phyloP scores from a whole-genome alignment of 2,329 filamentous ascomycete species.

The Furcasterigmium furcatum region DNA sequence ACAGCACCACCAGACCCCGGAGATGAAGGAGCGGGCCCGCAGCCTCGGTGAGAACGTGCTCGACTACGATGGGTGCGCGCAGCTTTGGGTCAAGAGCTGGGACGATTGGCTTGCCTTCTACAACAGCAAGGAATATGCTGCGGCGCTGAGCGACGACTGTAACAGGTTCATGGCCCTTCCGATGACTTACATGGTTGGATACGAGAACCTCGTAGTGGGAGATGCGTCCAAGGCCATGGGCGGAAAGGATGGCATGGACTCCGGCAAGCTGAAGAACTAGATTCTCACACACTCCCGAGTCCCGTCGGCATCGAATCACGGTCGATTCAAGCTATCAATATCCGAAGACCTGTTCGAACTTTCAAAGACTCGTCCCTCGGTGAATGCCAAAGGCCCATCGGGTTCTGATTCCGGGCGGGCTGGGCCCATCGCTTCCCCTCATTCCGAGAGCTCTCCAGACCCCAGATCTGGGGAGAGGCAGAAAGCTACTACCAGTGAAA shows the following conservation, averaged over 20 bases:
- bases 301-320: neutral
- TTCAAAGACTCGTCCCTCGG: neutral
- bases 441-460: neutral
- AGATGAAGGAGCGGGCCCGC: conserved; percentile 8
- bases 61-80: conserved; percentile 16
- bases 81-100: conserved; percentile 14
- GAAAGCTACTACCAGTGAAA: too few species aligned
- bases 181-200: conserved; percentile 2
- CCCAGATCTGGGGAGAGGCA: neutral
- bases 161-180: conserved; percentile 1
- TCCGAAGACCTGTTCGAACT: neutral
- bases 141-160: conserved; percentile 1
- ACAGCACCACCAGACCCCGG: conserved; percentile 14
- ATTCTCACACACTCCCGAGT: neutral
- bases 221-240: neutral
- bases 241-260: conserved; percentile 1
- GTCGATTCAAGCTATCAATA: neutral
- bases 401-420: neutral
- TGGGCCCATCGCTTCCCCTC: neutral
- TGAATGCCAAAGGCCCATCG: neutral
- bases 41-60: conserved; percentile 10
- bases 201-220: neutral
- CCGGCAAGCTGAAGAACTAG: neutral
- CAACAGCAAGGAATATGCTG: conserved; percentile 2
- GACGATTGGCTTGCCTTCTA: conserved; percentile 6